Evolutionary conservation across 2,329 filamentous ascomycete species (phyloP).

Genomic region (Drechslerella coelobrocha): DNA sequence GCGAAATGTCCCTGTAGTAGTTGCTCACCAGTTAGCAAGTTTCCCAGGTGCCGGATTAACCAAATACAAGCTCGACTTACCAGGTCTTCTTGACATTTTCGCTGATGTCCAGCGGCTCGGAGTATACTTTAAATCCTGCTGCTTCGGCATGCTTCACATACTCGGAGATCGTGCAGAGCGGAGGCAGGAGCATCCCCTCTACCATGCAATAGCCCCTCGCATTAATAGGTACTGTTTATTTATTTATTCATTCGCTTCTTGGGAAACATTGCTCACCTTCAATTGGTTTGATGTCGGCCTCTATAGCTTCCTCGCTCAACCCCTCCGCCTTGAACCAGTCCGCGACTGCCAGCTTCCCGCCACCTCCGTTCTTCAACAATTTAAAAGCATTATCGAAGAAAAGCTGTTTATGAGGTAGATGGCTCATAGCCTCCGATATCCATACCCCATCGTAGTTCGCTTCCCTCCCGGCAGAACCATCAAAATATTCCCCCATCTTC

Average conservation of each 20-base stretch:
- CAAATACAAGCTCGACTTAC: constrained; percentile 57
- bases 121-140: constrained; percentile 62
- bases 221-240: background rate
- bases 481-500: constrained; percentile 66
- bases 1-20: constrained; percentile 66
- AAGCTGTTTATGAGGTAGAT: constrained; percentile 67
- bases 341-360: constrained; percentile 65
- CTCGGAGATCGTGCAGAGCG: constrained; percentile 64
- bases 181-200: constrained; percentile 69
- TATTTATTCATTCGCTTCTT: constrained; percentile 1
- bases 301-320: constrained; percentile 61
- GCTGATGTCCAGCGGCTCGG: constrained; percentile 66
- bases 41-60: background rate
- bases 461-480: constrained; percentile 54
- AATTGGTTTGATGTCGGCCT: constrained; percentile 66
- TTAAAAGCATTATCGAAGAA: constrained; percentile 65
- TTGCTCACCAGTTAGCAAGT: background rate
- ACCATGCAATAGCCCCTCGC: background rate
- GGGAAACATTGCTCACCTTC: constrained; percentile 59
- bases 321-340: constrained; percentile 68
- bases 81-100: constrained; percentile 67
- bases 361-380: constrained; percentile 61
- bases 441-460: constrained; percentile 65
- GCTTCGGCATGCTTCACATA: constrained; percentile 64
- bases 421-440: constrained; percentile 69